Evolutionary conservation across 2,329 filamentous ascomycete genomes (phyloP).

Genomic region (Phoma herbarum): DNA sequence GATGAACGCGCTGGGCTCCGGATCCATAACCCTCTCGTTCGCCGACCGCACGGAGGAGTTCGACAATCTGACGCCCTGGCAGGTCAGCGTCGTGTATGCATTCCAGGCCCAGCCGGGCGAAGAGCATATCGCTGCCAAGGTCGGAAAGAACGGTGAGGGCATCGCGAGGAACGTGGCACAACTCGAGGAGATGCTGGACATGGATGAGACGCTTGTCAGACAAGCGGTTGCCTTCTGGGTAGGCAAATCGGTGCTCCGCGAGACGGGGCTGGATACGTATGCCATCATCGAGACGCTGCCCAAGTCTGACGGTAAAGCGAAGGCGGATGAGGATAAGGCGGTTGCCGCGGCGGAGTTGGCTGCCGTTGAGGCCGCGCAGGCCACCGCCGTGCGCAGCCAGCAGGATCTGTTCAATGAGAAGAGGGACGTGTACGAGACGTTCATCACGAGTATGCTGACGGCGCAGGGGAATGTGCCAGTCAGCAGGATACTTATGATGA

Average conservation of each 20-base stretch:
- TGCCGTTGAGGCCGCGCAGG: conserved; percentile 51
- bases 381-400: conserved; percentile 60
- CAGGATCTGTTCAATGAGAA: conserved; percentile 72
- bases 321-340: conserved; percentile 47
- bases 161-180: conserved; percentile 54
- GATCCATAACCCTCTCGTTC: conserved; percentile 81
- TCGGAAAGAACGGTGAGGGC: conserved; percentile 30
- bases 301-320: conserved; percentile 21
- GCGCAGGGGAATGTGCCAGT: conserved; percentile 88
- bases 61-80: conserved; percentile 82
- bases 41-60: conserved; percentile 79
- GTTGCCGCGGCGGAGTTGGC: conserved; percentile 49
- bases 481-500: conserved; percentile 87
- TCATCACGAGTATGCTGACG: conserved; percentile 93
- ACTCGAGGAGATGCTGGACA: conserved; percentile 66
- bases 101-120: conserved; percentile 67
- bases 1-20: conserved; percentile 83
- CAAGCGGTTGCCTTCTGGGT: conserved; percentile 76
- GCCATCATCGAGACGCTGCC: conserved; percentile 69
- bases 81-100: conserved; percentile 86
- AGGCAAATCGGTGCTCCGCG: conserved; percentile 70
- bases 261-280: conserved; percentile 61
- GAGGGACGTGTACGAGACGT: conserved; percentile 84
- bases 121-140: conserved; percentile 31
- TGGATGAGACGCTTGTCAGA: conserved; percentile 76